These are phyloP conservation scores for Isabelozyma rhagii DNA, from an alignment of 805 yeast species.

Conservation along the genomic window DNA sequence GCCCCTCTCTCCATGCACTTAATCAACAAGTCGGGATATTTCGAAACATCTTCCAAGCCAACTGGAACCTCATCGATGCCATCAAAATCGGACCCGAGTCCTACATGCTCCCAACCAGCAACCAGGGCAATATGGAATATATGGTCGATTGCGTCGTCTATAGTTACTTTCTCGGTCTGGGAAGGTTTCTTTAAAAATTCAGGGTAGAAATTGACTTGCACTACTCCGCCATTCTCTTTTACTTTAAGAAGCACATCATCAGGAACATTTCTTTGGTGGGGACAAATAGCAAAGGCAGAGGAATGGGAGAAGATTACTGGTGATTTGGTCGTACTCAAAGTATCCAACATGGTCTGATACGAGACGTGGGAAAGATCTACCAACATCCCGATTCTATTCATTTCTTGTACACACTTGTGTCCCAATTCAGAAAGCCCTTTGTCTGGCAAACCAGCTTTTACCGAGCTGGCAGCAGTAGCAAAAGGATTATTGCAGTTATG, in stretches of 20 bases:
- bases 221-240: constrained; percentile 45
- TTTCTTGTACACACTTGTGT: constrained; percentile 38
- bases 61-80: constrained; percentile 48
- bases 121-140: constrained; percentile 38
- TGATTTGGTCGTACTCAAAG: constrained; percentile 33
- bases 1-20: constrained; percentile 33
- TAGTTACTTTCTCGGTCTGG: constrained; percentile 19
- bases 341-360: constrained; percentile 46
- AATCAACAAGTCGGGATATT: constrained; percentile 46
- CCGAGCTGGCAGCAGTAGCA: constrained; percentile 52
- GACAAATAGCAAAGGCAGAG: constrained; percentile 37
- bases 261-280: constrained; percentile 46
- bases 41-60: constrained; percentile 55
- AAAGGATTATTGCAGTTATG: constrained; percentile 58
- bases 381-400: constrained; percentile 53
- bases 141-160: constrained; percentile 48
- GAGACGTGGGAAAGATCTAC: constrained; percentile 51
- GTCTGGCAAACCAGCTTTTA: constrained; percentile 44
- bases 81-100: constrained; percentile 52
- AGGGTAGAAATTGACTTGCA: constrained; percentile 46
- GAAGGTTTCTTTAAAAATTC: constrained; percentile 23
- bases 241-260: constrained; percentile 43
- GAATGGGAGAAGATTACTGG: constrained; percentile 53
- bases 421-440: constrained; percentile 43
- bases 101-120: constrained; percentile 52